Base-by-base conservation (phyloP, 768 basidiomycete species). In the Gymnopilus dilepis region DNA sequence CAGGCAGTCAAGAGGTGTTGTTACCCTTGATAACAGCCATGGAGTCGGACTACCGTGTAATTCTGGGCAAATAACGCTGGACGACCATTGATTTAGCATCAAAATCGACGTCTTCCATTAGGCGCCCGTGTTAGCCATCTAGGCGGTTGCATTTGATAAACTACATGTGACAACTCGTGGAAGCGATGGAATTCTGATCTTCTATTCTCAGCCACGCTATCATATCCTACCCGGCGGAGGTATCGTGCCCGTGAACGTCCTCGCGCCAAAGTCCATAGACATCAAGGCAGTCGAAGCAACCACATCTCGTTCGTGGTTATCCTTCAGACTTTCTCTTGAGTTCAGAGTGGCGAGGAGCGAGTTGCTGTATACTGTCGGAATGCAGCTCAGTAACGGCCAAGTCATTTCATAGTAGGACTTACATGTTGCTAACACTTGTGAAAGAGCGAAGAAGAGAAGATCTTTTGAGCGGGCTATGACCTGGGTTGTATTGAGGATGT, bases 311-410 rank as follows among this genome's bases (percentile, higher is more conserved):
- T 60, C 53, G 21, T 48, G 40, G 22, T 28, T 28, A n/a, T 19
- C 13, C 42, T 50, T 48, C 26, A 37, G 17, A 28, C 43, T 54
- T 21, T 45, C 61, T 28, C 60, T 45, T 2, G 64, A 61, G 41
- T 65, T 65, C 13, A 65, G 50, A 6, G 64, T 65, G 15, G 60
- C 63, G 28, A 61, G 43, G 6, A 65, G 40, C 12, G 63, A 61
- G 37, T 65, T 65, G 6, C 59, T 56, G 43, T 65, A 65, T 8
- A 65, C 63, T 65, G 21, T 15, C 2, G 6, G 31, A 7, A 48
- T 11, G 11, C 15, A 8, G n/a, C n/a, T n/a, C n/a, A n/a, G n/a
- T n/a, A n/a, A n/a, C n/a, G n/a, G 34, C 34, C 3, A 37, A 37
- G 34, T 9, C 11, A 11, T 15, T 9, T 37, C 3, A 37, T n/a